These are phyloP conservation scores for Apium graveolens DNA, from an alignment of 129 eudicot species.

Conservation along the genomic window DNA sequence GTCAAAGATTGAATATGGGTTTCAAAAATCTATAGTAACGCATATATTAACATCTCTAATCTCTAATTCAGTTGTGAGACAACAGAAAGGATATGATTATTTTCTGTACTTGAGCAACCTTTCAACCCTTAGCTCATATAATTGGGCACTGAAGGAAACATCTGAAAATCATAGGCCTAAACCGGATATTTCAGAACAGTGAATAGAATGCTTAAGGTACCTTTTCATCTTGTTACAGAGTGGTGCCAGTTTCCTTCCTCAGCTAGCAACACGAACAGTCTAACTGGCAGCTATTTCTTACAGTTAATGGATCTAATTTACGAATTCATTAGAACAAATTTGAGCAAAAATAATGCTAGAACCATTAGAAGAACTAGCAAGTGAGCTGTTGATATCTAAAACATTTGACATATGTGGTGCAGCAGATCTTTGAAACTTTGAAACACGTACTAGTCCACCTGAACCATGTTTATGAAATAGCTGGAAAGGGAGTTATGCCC, in stretches of 20 bases:
- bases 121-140: no score
- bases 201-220: neutral
- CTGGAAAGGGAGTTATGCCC: constrained; percentile 12
- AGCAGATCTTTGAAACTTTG: constrained; percentile 1
- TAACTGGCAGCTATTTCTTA: neutral
- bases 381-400: neutral
- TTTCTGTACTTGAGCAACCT: no score
- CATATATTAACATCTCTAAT: neutral
- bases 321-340: neutral
- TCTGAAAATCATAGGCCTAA: neutral
- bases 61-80: neutral
- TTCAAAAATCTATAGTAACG: no score
- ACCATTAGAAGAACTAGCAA: neutral
- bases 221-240: neutral
- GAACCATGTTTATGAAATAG: neutral
- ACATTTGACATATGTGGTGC: neutral
- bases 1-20: no score
- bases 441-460: neutral
- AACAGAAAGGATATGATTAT: no score
- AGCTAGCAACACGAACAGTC: neutral
- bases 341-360: neutral
- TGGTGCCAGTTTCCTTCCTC: no score
- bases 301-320: neutral
- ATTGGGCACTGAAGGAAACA: neutral
- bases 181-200: neutral